A percentile compares a stretch with the other conserved stretches of the same genome.
Conservation (phyloP, 108 stramenopile species). For the Cylindrotheca closterium region DNA sequence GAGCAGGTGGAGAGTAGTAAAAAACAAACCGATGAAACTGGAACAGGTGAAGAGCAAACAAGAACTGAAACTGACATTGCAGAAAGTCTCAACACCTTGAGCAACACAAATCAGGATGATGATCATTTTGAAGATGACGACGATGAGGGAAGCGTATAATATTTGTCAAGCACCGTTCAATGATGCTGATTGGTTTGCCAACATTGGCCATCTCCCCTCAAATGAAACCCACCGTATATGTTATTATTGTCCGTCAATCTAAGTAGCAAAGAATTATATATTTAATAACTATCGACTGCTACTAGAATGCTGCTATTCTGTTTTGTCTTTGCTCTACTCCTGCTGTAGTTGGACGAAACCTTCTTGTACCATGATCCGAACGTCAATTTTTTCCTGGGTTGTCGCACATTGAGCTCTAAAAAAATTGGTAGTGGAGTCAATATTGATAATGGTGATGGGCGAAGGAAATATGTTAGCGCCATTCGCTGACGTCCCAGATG, state of each 20-base stretch:
- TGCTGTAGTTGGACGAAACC: neutral
- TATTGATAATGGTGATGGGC: neutral
- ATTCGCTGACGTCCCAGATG: conserved; percentile 22
- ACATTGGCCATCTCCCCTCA: no score
- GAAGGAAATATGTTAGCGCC: conserved; percentile 17
- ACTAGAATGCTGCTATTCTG: no score
- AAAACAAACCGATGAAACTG: conserved; percentile 79
- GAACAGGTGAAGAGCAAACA: conserved; percentile 74
- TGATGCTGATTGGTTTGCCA: no score
- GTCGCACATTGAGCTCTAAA: neutral
- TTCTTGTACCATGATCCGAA: neutral
- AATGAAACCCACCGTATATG: no score
- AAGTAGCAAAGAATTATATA: no score
- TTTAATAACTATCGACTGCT: no score
- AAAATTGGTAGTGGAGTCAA: neutral
- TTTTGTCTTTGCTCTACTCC: neutral
- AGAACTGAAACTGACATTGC: conserved; percentile 88
- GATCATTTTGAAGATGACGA: neutral
- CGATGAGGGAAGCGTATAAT: neutral
- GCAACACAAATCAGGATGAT: neutral
- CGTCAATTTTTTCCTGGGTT: neutral
- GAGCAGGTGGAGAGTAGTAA: conserved; percentile 9
- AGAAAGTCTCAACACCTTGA: conserved; percentile 51
- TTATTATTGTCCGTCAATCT: no score
- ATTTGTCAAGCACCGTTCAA: no score